Evolutionary conservation across 495 filamentous ascomycete species (phyloP), one percentile per base, ranked within the genome.

Genomic region (Jackrogersella multiformis): DNA sequence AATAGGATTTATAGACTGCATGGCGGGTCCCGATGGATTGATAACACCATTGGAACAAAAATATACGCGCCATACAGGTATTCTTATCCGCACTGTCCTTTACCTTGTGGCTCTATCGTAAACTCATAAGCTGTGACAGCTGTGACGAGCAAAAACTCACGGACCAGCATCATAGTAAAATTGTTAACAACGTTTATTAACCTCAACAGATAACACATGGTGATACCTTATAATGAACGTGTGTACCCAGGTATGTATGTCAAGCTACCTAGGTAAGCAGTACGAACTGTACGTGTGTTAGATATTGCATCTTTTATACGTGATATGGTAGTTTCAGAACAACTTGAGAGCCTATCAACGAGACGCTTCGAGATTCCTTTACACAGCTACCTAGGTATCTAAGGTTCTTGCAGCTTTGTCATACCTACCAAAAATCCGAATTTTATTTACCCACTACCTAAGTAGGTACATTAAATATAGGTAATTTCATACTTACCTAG

Each of bases 21-120:
- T 12, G 49, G 41, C 46, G 54, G 59, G 55, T 55, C 54, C 57
- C 53, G 60, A 69, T 28, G 53, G 59, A 56, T 54, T 68, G 59
- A 64, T 64, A 64, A 64, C 49, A 64, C 55, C 59, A 64, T 64
- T 38, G 15, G 32, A 26, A 49, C 4, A 28, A 15, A 49, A 49
- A 30, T 49, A n/a, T 20, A 28, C 36, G 35, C 23, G 44, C 26
- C 20, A 41, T 35, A 20, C 6, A 13, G 32, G 49, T 38, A 39
- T 30, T 49, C 13, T 32, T 51, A 51, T 34, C 36, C 28, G 32
- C 32, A 53, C 32, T 35, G 49, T 53, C 21, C 21, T 36, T 16
- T 20, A 23, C 7, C 41, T 10, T 49, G 23, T 52, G 23, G 5
- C 5, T 9, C 15, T n/a, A 20, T 52, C 4, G 35, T 42, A 60